Evolutionary conservation across 139 green algal species (phyloP).

Genomic region (Pedinophyceae sp.): DNA sequence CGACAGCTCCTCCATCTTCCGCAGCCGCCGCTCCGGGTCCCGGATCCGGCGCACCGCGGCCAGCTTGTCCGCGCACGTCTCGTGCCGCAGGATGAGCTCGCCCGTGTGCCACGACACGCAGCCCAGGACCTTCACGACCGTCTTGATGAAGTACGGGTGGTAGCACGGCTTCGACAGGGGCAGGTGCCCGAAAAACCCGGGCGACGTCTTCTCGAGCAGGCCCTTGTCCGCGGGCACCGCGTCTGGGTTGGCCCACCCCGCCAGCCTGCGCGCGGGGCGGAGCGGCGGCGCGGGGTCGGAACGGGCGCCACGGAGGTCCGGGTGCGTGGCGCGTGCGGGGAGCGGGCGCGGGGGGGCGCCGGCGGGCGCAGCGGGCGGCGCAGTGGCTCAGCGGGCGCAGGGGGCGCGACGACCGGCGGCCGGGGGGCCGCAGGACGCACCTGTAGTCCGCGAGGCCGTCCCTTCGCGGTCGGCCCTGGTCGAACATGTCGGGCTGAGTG

Average conservation of each 20-base stretch:
- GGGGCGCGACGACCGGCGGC: too few relatives aligned
- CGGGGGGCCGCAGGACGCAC: too few relatives aligned
- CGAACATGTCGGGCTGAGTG: conserved; percentile 66
- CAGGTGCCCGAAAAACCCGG: conserved; percentile 96
- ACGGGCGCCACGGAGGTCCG: too few relatives aligned
- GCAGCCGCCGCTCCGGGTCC: conserved; percentile 54
- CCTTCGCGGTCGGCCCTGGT: conserved; percentile 68
- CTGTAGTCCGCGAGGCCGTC: conserved; percentile 84
- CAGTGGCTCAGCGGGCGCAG: conserved; percentile 87
- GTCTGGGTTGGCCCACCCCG: too few relatives aligned
- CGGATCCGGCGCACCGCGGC: conserved; percentile 16
- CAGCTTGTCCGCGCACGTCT: conserved; percentile 34
- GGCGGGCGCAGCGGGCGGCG: conserved; percentile 13
- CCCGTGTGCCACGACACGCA: conserved; percentile 87
- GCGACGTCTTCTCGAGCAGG: too few relatives aligned
- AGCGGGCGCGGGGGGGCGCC: too few relatives aligned
- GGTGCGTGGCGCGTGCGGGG: too few relatives aligned
- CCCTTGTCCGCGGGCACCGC: too few relatives aligned
- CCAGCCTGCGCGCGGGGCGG: neutral
- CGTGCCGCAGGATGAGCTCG: conserved; percentile 47
- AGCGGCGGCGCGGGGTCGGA: too few relatives aligned
- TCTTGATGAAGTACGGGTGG: conserved; percentile 91
- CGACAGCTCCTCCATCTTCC: conserved; percentile 37
- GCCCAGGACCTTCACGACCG: conserved; percentile 76
- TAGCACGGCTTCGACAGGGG: conserved; percentile 90